Percentiles rank a stretch among this genome's conserved stretches.
Evolutionary conservation across 768 basidiomycete species (phyloP).

Genomic region (Lactarius psammicola): DNA sequence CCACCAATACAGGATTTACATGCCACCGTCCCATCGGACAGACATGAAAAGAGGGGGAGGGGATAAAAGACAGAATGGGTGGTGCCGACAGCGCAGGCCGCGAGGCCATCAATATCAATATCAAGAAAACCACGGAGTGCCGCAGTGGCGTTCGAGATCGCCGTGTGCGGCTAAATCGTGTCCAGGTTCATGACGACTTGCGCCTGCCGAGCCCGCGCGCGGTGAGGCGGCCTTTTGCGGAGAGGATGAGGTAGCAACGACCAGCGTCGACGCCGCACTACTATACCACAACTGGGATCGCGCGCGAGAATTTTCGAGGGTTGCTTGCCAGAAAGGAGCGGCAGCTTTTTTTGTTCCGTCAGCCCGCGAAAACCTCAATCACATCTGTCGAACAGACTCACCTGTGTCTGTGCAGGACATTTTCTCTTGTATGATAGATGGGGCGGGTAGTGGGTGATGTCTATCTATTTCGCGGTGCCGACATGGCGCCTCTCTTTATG

Average conservation of each 20-base stretch:
- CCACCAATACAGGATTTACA: neutral
- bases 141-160: constrained; percentile 23
- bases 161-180: constrained; percentile 15
- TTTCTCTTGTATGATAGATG: neutral
- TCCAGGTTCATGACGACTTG: neutral
- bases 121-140: constrained; percentile 25
- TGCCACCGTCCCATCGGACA: neutral
- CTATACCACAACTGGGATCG: neutral
- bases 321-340: neutral
- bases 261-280: neutral
- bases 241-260: neutral
- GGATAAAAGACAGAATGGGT: neutral
- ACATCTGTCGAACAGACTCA: neutral
- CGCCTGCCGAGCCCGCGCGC: neutral
- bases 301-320: neutral
- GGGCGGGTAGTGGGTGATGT: neutral
- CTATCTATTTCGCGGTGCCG: neutral
- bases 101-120: neutral
- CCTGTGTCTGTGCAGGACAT: constrained; percentile 2
- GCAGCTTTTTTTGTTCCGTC: neutral
- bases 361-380: neutral
- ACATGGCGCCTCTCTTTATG: neutral
- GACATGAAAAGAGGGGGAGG: neutral
- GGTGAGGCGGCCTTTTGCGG: neutral
- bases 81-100: neutral